Evolutionary conservation across 345 rosid species (phyloP), one percentile per base, ranked within the genome.

Genomic region (Eucalyptus guilfoylei): DNA sequence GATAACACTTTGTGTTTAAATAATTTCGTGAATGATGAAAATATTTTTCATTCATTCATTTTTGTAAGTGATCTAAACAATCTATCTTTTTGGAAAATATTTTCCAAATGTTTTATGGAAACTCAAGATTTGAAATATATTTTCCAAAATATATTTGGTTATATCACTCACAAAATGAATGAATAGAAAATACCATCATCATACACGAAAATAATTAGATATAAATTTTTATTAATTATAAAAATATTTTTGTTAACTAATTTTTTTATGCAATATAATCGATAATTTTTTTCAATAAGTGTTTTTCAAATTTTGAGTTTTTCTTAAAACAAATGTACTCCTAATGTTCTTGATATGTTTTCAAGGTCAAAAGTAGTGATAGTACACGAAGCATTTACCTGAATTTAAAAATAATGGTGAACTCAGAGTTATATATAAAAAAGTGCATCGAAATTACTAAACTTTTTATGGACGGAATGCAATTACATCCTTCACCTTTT

Each of bases 231-330:
- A 9, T 55, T 55, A 55, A 55, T 1, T 23, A 55, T 1, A 9
- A 23, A 23, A 54, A 9, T 0, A 9, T 2, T 55, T 9, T 55
- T 5, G 6, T 55, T 55, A 55, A 23, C 4, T 55, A 55, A 2
- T 23, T 4, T 23, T 50, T 23, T 55, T 23, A 9, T 23, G 62
- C 12, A 23, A 24, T 24, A 24, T 55, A 55, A 55, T 10, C 3
- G 0, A 55, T 55, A 30, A 9, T 8, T 55, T 55, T 55, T 55
- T 55, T 23, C 1, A 0, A 55, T 23, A 55, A 55, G 0, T 24
- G 3, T 55, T 55, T 55, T 55, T 2, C 1, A 55, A 55, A 55
- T 24, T 24, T 9, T 55, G 6, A 55, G 30, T 55, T 55, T 55
- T 9, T 2, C 28, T 23, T 55, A 10, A 55, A 55, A 55, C 6